phyloP scores from a whole-genome alignment of 495 filamentous ascomycete genomes.

The Mycothermus thermophilus region DNA sequence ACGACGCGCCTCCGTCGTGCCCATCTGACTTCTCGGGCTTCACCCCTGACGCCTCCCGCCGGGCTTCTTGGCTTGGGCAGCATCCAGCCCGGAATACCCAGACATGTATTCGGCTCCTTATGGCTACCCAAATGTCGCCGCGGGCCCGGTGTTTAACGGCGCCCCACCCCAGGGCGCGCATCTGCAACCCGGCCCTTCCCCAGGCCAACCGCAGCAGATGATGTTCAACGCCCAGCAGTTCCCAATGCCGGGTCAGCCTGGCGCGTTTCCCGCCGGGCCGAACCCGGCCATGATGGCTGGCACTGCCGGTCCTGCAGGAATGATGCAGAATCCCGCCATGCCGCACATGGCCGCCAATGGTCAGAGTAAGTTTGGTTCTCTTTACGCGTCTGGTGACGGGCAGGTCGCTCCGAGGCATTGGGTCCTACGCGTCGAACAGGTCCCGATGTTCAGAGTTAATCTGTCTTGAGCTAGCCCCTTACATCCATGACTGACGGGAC shows the following conservation, averaged over 20 bases:
- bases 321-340: conserved; percentile 41
- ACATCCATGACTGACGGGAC: too few species aligned
- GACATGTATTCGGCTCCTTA: conserved; percentile 38
- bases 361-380: conserved; percentile 30
- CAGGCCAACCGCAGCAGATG: conserved; percentile 24
- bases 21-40: conserved; percentile 6
- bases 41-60: conserved; percentile 10
- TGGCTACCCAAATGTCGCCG: conserved; percentile 35
- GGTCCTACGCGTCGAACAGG: too few species aligned
- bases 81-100: conserved; percentile 11
- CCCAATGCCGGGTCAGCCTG: conserved; percentile 30
- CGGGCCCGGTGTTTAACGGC: conserved; percentile 32
- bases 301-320: conserved; percentile 34
- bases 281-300: conserved; percentile 36
- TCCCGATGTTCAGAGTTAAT: too few species aligned
- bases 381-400: conserved; percentile 6
- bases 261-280: conserved; percentile 26
- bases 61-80: conserved; percentile 14
- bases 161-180: conserved; percentile 34
- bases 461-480: too few species aligned
- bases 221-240: conserved; percentile 35
- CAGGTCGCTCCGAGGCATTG: neutral
- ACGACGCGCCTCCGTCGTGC: conserved; percentile 16
- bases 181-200: conserved; percentile 32
- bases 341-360: conserved; percentile 38